These are phyloP conservation scores for Przewalskia tangutica DNA, from an alignment of 257 asterid genomes.

Conservation along the genomic window DNA sequence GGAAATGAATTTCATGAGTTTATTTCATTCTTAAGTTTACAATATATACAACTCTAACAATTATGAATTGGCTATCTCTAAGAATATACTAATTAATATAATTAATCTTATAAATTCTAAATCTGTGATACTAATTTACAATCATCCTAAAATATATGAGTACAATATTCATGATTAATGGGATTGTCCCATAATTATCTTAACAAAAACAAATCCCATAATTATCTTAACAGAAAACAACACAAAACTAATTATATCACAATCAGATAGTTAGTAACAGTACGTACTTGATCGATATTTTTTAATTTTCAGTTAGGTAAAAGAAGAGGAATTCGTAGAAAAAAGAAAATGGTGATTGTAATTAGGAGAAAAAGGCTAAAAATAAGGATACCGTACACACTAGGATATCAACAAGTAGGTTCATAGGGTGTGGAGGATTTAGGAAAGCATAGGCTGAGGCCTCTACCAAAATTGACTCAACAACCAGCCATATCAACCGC, in stretches of 20 bases:
- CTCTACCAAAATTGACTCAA: neutral
- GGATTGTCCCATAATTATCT: too few species aligned
- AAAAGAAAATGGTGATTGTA: neutral
- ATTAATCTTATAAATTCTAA: too few species aligned
- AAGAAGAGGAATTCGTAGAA: neutral
- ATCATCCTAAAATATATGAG: too few species aligned
- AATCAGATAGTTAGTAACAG: neutral
- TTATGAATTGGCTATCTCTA: too few species aligned
- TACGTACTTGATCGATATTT: neutral
- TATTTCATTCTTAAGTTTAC: too few species aligned
- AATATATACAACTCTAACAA: too few species aligned
- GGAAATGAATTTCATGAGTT: too few species aligned
- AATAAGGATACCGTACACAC: neutral
- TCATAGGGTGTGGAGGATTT: conserved; percentile 22
- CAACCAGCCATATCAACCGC: conserved; percentile 4
- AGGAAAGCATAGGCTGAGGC: conserved; percentile 25
- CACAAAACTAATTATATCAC: neutral
- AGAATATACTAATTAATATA: too few species aligned
- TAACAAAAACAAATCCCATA: too few species aligned
- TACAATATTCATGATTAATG: too few species aligned
- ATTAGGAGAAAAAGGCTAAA: neutral
- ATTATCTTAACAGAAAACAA: too few species aligned
- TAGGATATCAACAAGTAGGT: neutral
- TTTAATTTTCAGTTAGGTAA: neutral
- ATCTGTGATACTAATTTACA: too few species aligned